These are phyloP conservation scores for Bretziella fagacearum DNA, from an alignment of 2,329 filamentous ascomycete species.

Conservation along the genomic window DNA sequence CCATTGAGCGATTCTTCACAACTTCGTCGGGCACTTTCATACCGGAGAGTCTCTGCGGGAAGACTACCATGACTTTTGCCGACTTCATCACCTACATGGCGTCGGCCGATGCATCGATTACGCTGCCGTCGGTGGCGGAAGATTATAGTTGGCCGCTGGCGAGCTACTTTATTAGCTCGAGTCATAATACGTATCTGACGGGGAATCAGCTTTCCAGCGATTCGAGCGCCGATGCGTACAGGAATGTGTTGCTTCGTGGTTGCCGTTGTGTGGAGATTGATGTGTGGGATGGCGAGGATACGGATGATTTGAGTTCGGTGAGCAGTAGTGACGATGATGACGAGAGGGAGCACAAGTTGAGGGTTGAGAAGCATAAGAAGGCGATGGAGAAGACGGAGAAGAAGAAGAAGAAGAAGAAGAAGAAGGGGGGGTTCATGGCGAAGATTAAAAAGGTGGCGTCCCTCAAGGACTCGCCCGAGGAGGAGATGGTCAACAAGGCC, in stretches of 20 bases:
- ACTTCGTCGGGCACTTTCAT: slow-evolving; percentile 7
- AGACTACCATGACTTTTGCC: slow-evolving; percentile 27
- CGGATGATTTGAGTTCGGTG: slow-evolving; percentile 45
- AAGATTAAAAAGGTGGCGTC: slow-evolving; percentile 37
- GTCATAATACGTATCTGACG: slow-evolving; percentile 85
- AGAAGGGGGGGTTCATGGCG: slow-evolving; percentile 38
- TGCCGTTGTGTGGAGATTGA: slow-evolving; percentile 90
- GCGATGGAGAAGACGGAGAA: slow-evolving; percentile 38
- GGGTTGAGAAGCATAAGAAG: slow-evolving; percentile 28
- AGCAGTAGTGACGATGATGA: slow-evolving; percentile 34
- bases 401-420: slow-evolving; percentile 39
- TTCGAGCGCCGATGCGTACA: slow-evolving; percentile 78
- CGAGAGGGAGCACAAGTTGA: slow-evolving; percentile 16
- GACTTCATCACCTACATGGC: slow-evolving; percentile 40
- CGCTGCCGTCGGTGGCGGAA: slow-evolving; percentile 25
- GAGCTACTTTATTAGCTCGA: slow-evolving; percentile 87
- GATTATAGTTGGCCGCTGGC: slow-evolving; percentile 62
- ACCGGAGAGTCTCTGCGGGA: slow-evolving; percentile 13
- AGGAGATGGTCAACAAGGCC: slow-evolving; percentile 18
- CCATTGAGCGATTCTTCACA: slow-evolving; percentile 29
- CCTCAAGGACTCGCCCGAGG: slow-evolving; percentile 24
- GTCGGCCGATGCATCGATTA: slow-evolving; percentile 29
- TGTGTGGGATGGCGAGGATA: slow-evolving; percentile 82
- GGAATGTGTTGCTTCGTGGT: slow-evolving; percentile 63
- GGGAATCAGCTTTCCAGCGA: slow-evolving; percentile 77